phyloP scores from a whole-genome alignment of 2,329 filamentous ascomycete genomes.

The Neofusicoccum kwambonambiense region DNA sequence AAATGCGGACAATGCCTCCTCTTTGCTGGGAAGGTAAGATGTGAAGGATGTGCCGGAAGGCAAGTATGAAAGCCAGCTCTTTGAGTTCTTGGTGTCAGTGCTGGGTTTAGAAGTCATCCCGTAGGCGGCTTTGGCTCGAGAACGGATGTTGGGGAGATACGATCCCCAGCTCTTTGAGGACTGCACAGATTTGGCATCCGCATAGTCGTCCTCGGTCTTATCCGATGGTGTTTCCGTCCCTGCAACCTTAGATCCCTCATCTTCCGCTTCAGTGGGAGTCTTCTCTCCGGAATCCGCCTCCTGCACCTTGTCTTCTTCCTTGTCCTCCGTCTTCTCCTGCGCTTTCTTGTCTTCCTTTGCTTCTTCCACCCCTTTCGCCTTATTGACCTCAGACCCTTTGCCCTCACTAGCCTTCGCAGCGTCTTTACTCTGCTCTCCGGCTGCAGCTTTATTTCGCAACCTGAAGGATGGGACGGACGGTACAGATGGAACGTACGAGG shows the following conservation, averaged over 20 bases:
- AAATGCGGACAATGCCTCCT: slow-evolving; percentile 46
- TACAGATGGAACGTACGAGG: slow-evolving; percentile 21
- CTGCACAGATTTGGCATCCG: slow-evolving; percentile 25
- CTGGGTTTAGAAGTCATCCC: background rate
- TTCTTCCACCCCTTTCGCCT: background rate
- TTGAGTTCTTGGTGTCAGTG: slow-evolving; percentile 23
- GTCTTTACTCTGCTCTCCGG: slow-evolving; percentile 20
- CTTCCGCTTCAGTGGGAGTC: background rate
- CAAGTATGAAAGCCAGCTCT: slow-evolving; percentile 49
- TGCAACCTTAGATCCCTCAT: background rate
- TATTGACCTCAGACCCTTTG: background rate
- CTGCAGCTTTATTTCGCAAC: background rate
- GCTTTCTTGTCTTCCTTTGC: slow-evolving; percentile 1
- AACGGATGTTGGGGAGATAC: slow-evolving; percentile 38
- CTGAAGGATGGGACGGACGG: background rate
- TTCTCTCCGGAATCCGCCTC: background rate
- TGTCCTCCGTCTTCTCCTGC: background rate
- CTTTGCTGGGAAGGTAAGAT: slow-evolving; percentile 46
- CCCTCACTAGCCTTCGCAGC: slow-evolving; percentile 22
- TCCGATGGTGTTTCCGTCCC: slow-evolving; percentile 22
- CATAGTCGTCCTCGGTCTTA: slow-evolving; percentile 34
- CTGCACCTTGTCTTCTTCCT: background rate
- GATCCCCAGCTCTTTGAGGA: slow-evolving; percentile 35
- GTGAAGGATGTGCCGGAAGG: slow-evolving; percentile 49
- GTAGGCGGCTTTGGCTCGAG: background rate